These are phyloP conservation scores for Lentinula detonsa DNA, from an alignment of 768 basidiomycete genomes.

Conservation along the genomic window DNA sequence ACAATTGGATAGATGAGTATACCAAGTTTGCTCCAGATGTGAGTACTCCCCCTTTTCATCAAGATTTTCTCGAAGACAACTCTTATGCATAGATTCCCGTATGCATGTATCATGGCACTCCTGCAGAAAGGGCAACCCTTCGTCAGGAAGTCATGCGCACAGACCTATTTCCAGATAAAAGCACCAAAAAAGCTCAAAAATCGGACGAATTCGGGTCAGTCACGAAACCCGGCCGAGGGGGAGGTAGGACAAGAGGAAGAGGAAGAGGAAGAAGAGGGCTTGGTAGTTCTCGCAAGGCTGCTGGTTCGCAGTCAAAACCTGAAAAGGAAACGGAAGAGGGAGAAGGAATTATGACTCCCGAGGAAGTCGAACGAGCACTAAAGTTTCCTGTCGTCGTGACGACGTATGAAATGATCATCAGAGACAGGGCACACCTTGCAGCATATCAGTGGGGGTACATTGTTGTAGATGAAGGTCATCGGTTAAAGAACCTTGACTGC, in stretches of 20 bases:
- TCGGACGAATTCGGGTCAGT: conserved; percentile 3
- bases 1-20: conserved; percentile 90
- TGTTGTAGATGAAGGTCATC: conserved; percentile 94
- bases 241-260: not conserved
- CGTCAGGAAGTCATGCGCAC: conserved; percentile 52
- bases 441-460: conserved; percentile 84
- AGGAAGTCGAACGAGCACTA: not conserved
- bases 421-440: conserved; percentile 55
- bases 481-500: conserved; percentile 92
- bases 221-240: conserved; percentile 13
- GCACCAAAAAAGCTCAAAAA: not conserved
- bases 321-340: conserved; percentile 13
- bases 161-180: conserved; percentile 7
- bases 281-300: conserved; percentile 8
- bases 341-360: conserved; percentile 10
- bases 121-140: conserved; percentile 74
- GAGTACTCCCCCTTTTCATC: conserved; percentile 16
- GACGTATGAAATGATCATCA: conserved; percentile 91
- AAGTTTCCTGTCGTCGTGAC: conserved; percentile 80
- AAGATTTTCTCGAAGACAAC: not conserved
- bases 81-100: conserved; percentile 62
- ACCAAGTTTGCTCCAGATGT: conserved; percentile 77
- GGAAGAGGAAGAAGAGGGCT: conserved; percentile 4
- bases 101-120: conserved; percentile 86
- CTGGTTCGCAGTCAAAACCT: not conserved